Percentiles rank a stretch among this genome's conserved stretches.
Conservation (phyloP, 768 basidiomycete species). For the Ephemerocybe angulata region DNA sequence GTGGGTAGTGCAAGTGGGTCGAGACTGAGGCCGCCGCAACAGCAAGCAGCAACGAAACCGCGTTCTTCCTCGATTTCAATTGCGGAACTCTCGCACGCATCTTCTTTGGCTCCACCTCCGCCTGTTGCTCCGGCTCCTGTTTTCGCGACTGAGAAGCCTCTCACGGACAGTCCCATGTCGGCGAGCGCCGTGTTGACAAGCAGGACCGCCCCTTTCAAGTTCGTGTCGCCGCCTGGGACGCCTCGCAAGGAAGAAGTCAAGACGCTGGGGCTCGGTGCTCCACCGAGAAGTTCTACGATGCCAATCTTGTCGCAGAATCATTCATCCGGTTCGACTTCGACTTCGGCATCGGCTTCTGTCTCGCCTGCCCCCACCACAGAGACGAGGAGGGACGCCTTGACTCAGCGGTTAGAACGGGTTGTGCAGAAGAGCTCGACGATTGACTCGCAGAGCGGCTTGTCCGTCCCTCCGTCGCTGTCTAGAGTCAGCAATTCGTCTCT, state of each 20-base stretch:
- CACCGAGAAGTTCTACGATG: slow-evolving; percentile 9
- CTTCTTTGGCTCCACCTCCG: too few relatives aligned
- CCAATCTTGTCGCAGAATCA: background rate
- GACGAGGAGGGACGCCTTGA: slow-evolving; percentile 34
- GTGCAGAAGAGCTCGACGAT: slow-evolving; percentile 24
- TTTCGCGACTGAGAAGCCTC: slow-evolving; percentile 22
- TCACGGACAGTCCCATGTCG: slow-evolving; percentile 14
- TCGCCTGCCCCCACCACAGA: background rate
- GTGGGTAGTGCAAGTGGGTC: slow-evolving; percentile 1
- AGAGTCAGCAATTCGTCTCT: background rate
- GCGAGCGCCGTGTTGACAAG: slow-evolving; percentile 18
- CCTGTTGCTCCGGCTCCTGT: background rate
- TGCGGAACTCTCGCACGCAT: too few relatives aligned
- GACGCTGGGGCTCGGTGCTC: slow-evolving; percentile 1
- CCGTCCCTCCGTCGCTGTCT: background rate
- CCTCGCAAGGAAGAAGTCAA: slow-evolving; percentile 24
- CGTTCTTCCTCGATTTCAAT: too few relatives aligned
- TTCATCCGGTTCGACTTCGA: slow-evolving; percentile 7
- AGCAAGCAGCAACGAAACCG: too few relatives aligned
- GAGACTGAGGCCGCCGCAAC: slow-evolving; percentile 2
- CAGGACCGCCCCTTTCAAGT: slow-evolving; percentile 31
- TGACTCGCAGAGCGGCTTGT: too few relatives aligned
- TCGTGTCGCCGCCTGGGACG: slow-evolving; percentile 34
- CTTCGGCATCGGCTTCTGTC: too few relatives aligned
- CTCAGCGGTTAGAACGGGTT: slow-evolving; percentile 40